phyloP scores from a whole-genome alignment of 768 basidiomycete species.

The Leccinum fibrillosum region DNA sequence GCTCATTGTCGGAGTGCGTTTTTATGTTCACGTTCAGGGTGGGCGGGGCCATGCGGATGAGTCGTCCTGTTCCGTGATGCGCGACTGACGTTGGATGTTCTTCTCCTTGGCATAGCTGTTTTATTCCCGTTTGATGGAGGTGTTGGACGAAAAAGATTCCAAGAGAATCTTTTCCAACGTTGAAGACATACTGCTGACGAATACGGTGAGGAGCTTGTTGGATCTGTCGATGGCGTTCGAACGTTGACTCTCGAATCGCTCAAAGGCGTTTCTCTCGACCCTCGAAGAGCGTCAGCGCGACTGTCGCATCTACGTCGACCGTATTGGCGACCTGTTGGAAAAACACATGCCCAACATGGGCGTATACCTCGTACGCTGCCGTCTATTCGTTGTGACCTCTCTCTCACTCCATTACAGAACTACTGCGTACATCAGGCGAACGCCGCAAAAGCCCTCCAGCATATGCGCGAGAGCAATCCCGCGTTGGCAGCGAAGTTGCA shows the following conservation, averaged over 20 bases:
- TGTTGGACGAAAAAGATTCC: conserved; percentile 73
- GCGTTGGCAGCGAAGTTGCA: conserved; percentile 65
- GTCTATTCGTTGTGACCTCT: background rate
- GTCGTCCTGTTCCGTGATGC: background rate
- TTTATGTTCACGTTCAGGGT: background rate
- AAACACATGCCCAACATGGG: conserved; percentile 73
- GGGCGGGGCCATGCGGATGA: background rate
- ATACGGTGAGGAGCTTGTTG: conserved; percentile 57
- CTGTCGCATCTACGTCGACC: conserved; percentile 87
- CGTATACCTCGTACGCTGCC: conserved; percentile 65
- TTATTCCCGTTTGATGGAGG: conserved; percentile 71
- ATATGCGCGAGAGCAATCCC: conserved; percentile 63
- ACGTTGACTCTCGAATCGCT: background rate
- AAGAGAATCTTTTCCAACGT: conserved; percentile 89
- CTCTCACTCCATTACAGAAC: background rate
- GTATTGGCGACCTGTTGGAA: conserved; percentile 80
- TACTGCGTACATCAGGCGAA: conserved; percentile 67
- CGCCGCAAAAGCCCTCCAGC: conserved; percentile 74
- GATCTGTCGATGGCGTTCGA: background rate
- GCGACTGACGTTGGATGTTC: background rate
- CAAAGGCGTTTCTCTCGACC: conserved; percentile 76
- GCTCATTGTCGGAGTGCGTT: conserved; percentile 78
- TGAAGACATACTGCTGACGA: conserved; percentile 86
- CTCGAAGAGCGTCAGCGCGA: conserved; percentile 91
- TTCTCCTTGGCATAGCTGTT: conserved; percentile 54